Percentiles rank a stretch among this genome's conserved stretches.
Conservation (phyloP, 2,329 filamentous ascomycete species). For the Fonsecaea multimorphosa region DNA sequence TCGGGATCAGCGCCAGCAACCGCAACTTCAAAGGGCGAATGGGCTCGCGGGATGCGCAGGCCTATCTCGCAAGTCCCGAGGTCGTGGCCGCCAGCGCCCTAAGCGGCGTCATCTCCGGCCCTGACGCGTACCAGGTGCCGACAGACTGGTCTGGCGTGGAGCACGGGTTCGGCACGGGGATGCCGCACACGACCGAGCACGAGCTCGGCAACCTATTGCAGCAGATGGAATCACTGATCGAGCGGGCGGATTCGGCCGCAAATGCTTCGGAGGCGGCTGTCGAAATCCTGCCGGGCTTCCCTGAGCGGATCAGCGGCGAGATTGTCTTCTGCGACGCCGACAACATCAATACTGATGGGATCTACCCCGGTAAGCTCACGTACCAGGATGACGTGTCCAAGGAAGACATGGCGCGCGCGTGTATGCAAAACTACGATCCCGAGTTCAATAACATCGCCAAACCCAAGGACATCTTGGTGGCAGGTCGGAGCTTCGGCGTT, state of each 20-base stretch:
- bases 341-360: conserved; percentile 90
- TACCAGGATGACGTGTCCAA: conserved; percentile 70
- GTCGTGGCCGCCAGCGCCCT: conserved; percentile 90
- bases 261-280: conserved; percentile 49
- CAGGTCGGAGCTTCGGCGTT: conserved; percentile 87
- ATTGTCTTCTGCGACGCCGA: conserved; percentile 86
- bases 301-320: conserved; percentile 79
- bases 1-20: conserved; percentile 83
- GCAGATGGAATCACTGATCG: conserved; percentile 69
- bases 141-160: conserved; percentile 68
- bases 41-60: conserved; percentile 78
- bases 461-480: conserved; percentile 78
- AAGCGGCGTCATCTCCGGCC: conserved; percentile 61
- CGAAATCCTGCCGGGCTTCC: conserved; percentile 83
- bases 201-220: conserved; percentile 28
- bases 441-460: conserved; percentile 69
- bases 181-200: conserved; percentile 32
- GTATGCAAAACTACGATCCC: conserved; percentile 92
- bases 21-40: conserved; percentile 92
- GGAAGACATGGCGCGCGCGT: conserved; percentile 73
- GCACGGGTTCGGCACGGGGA: conserved; percentile 72
- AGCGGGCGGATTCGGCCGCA: conserved; percentile 37
- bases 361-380: conserved; percentile 77
- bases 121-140: conserved; percentile 77
- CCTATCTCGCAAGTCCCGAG: conserved; percentile 87